A percentile compares a stretch with the other conserved stretches of the same genome.
These are phyloP conservation scores for Suillus paluster DNA, from an alignment of 768 basidiomycete species.

Conservation along the genomic window DNA sequence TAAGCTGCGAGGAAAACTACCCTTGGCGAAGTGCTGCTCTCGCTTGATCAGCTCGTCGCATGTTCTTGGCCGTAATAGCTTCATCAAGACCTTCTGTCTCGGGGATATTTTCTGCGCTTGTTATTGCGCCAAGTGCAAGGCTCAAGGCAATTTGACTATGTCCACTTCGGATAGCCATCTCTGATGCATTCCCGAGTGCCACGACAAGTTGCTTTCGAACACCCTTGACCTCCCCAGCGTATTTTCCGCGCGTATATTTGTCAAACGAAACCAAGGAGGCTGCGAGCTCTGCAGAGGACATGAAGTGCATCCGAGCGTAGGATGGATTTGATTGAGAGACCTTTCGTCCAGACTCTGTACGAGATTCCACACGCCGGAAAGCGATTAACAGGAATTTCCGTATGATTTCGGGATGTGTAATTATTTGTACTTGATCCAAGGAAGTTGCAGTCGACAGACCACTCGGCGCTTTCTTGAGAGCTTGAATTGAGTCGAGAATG, in stretches of 20 bases:
- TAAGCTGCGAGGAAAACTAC: not conserved
- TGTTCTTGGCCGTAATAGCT: slow-evolving; percentile 1
- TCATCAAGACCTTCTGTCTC: slow-evolving; percentile 2
- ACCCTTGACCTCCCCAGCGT: slow-evolving; percentile 19
- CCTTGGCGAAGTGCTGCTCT: slow-evolving; percentile 2
- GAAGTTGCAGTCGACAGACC: slow-evolving; percentile 19
- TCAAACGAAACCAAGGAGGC: slow-evolving; percentile 33
- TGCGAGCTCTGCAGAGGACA: slow-evolving; percentile 36
- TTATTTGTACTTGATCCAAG: slow-evolving; percentile 26
- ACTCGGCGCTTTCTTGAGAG: slow-evolving; percentile 21
- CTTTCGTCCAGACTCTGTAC: slow-evolving; percentile 29
- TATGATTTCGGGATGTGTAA: slow-evolving; percentile 24
- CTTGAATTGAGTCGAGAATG: slow-evolving; percentile 20
- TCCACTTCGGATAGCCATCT: slow-evolving; percentile 27
- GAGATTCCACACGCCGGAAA: slow-evolving; percentile 19
- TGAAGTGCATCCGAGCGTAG: slow-evolving; percentile 29
- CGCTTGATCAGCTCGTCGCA: slow-evolving; percentile 7
- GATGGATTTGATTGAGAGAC: slow-evolving; percentile 21
- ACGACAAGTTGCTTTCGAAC: slow-evolving; percentile 34
- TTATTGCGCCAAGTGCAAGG: slow-evolving; percentile 6
- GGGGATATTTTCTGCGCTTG: not conserved
- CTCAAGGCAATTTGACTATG: slow-evolving; percentile 3
- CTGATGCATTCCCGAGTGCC: slow-evolving; percentile 38
- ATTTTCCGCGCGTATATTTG: slow-evolving; percentile 27
- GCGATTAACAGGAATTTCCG: slow-evolving; percentile 22